Evolutionary conservation across 2,329 filamentous ascomycete species (phyloP), one percentile per base, ranked within the genome.

Genomic region (Xylaria sp.): DNA sequence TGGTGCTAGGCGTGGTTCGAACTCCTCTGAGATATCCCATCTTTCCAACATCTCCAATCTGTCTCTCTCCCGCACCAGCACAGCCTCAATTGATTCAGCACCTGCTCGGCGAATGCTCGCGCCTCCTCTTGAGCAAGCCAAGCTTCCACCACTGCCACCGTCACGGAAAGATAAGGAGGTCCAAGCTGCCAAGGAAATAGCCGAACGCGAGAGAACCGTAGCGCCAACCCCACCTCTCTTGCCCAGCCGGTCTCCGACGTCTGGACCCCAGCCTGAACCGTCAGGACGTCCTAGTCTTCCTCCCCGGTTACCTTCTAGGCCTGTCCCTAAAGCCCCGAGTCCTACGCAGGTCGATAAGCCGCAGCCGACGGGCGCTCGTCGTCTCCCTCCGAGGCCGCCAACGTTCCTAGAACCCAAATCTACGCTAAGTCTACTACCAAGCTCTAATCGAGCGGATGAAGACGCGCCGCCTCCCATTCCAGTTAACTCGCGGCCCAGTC

Each of bases 111-210:
- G 83, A 61, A 83, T 79, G 56, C 70, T 87, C 19, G 83, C 85
- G 2, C 84, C 84, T 1, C 70, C 79, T 0, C 77, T 83, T 52
- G 83, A 84, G 55, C 76, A 80, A 39, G 75, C 82, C n/a, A 81
- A 78, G 54, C 74, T 87, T 9, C 84, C 84, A 0, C 78, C 80
- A 9, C 71, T 87, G 42, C 84, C 84, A 0, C 83, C 83, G 0
- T 78, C 80, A 1, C 78, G 76, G 62, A 76, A 79, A 48, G 83
- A 86, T 59, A 72, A 76, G 1, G 83, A 87, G 60, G 78, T 78
- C 2, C 75, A 75, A 61, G 74, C 67, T 13, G 67, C 75, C 5
- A 74, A 70, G 51, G 72, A 75, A 58, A 69, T 68, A 3, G 71
- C 73, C 39, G 67, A 72, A 30, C 71, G 57, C 69, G 73, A 66